These are phyloP conservation scores for Salvia splendens DNA, from an alignment of 257 asterid species.

Conservation along the genomic window DNA sequence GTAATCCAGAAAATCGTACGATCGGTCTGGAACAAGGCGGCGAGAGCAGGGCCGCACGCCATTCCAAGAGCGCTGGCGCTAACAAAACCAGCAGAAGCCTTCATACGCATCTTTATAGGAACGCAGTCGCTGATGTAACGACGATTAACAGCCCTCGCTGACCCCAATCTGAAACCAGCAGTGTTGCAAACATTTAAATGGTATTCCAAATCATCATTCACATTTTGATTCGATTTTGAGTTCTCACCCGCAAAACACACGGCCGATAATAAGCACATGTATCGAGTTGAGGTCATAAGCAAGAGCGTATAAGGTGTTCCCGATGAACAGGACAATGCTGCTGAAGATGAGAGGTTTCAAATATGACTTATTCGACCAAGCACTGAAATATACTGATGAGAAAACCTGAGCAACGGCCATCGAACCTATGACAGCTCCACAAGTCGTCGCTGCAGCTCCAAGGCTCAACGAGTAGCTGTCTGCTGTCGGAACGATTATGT, in stretches of 20 bases:
- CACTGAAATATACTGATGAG: slow-evolving; percentile 73
- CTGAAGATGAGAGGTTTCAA: slow-evolving; percentile 66
- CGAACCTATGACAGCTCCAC: slow-evolving; percentile 69
- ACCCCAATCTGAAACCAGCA: slow-evolving; percentile 56
- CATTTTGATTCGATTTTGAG: background rate
- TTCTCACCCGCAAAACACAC: slow-evolving; percentile 65
- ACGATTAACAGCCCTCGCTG: slow-evolving; percentile 71
- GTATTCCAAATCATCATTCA: background rate
- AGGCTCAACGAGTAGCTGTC: slow-evolving; percentile 65
- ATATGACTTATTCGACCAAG: slow-evolving; percentile 73
- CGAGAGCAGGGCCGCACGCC: slow-evolving; percentile 74
- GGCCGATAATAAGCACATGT: slow-evolving; percentile 56
- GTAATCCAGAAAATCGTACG: slow-evolving; percentile 51
- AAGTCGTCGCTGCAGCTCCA: slow-evolving; percentile 80
- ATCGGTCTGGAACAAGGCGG: slow-evolving; percentile 50
- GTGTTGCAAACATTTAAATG: background rate
- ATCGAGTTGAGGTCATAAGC: slow-evolving; percentile 65
- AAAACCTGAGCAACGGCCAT: slow-evolving; percentile 79
- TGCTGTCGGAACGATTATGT: slow-evolving; percentile 74
- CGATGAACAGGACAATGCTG: slow-evolving; percentile 60
- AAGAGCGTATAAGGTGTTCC: slow-evolving; percentile 59
- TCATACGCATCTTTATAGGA: slow-evolving; percentile 56
- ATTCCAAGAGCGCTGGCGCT: slow-evolving; percentile 80
- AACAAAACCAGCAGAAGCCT: slow-evolving; percentile 73
- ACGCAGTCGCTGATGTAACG: slow-evolving; percentile 73